These are phyloP conservation scores for Fusarium compactum DNA, from an alignment of 2,329 filamentous ascomycete genomes.

Conservation along the genomic window DNA sequence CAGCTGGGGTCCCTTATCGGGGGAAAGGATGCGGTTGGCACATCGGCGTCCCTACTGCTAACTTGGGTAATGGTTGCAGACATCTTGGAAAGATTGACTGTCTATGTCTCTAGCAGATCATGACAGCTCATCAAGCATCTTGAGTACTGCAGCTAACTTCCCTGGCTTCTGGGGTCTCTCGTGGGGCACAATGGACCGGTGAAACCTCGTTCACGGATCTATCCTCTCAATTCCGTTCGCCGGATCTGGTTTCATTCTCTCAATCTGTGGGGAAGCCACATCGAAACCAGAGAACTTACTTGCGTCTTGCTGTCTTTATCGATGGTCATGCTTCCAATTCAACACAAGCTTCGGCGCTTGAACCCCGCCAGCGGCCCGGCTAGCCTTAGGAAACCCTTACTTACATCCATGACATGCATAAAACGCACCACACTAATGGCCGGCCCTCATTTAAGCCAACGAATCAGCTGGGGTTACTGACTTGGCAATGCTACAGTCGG, in stretches of 20 bases:
- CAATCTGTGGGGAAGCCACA: slow-evolving; percentile 11
- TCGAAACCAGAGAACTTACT: slow-evolving; percentile 23
- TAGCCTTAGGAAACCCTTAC: slow-evolving; percentile 22
- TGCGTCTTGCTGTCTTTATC: slow-evolving; percentile 34
- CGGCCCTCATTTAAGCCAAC: slow-evolving; percentile 27
- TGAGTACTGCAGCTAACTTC: slow-evolving; percentile 37
- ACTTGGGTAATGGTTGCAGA: slow-evolving; percentile 27
- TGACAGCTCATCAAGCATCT: slow-evolving; percentile 43
- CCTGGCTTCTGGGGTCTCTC: slow-evolving; percentile 31
- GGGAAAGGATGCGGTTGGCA: slow-evolving; percentile 28
- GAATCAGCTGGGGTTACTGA: slow-evolving; percentile 28
- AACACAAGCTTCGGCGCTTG: slow-evolving; percentile 20
- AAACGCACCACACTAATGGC: slow-evolving; percentile 19
- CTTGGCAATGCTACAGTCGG: slow-evolving; percentile 26
- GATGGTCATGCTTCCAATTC: slow-evolving; percentile 41
- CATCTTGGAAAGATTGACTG: slow-evolving; percentile 22
- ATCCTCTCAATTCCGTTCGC: slow-evolving; percentile 27
- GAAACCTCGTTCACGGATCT: slow-evolving; percentile 15
- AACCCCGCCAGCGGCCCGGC: slow-evolving; percentile 44
- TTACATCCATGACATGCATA: slow-evolving; percentile 37
- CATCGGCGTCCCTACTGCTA: slow-evolving; percentile 30
- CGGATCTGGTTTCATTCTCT: slow-evolving; percentile 20
- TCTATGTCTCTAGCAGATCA: slow-evolving; percentile 20
- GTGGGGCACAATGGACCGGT: slow-evolving; percentile 27
- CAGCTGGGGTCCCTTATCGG: slow-evolving; percentile 26